A percentile compares a stretch with the other conserved stretches of the same genome.
These are phyloP conservation scores for Candida tropicalis DNA, from an alignment of 1,139 yeast genomes.

Conservation along the genomic window DNA sequence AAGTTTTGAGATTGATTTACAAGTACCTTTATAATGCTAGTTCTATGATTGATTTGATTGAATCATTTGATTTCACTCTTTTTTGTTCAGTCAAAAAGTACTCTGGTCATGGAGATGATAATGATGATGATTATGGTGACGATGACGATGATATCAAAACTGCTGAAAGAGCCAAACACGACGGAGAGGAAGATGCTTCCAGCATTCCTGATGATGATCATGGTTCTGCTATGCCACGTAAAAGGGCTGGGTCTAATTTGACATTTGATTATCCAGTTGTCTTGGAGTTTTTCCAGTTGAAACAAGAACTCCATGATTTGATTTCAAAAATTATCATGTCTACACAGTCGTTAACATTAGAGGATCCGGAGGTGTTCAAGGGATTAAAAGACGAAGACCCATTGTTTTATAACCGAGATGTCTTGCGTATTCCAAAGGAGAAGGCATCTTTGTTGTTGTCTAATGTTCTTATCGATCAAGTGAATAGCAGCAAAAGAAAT, in stretches of 20 bases:
- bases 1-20: constrained; percentile 54
- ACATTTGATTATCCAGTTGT: constrained; percentile 63
- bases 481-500: constrained; percentile 33
- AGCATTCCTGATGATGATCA: neutral
- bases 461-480: constrained; percentile 47
- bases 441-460: constrained; percentile 53
- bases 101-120: constrained; percentile 22
- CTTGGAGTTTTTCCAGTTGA: constrained; percentile 72
- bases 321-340: constrained; percentile 64
- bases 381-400: constrained; percentile 62
- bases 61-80: constrained; percentile 64
- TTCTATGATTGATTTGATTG: constrained; percentile 53
- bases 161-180: neutral
- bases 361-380: constrained; percentile 72
- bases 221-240: neutral
- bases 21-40: constrained; percentile 53
- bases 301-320: constrained; percentile 72
- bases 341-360: constrained; percentile 68
- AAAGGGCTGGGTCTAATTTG: constrained; percentile 25
- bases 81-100: constrained; percentile 44
- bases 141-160: constrained; percentile 6
- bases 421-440: constrained; percentile 47
- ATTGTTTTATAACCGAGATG: constrained; percentile 42
- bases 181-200: neutral
- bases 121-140: constrained; percentile 18